A percentile compares a stretch with the other conserved stretches of the same genome.
Evolutionary conservation across 345 rosid species (phyloP).

Genomic region (Eucalyptus albens): DNA sequence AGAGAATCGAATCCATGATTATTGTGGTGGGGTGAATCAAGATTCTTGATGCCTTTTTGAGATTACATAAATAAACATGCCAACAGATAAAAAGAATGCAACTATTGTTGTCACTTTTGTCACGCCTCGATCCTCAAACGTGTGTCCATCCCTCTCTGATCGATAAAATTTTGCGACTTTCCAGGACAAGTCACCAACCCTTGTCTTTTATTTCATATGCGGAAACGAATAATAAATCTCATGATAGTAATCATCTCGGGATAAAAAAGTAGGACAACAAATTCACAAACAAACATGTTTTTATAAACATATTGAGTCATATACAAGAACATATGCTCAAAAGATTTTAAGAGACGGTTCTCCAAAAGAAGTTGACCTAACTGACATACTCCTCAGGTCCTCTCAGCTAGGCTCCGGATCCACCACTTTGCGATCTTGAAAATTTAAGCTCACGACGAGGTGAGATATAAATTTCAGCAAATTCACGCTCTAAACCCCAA

Average conservation of each 20-base stretch:
- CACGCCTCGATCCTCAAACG: rapidly evolving
- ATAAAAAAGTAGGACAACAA: too few species aligned
- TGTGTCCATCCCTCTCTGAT: too few species aligned
- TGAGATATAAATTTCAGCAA: too few species aligned
- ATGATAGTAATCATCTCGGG: rapidly evolving
- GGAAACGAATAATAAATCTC: rapidly evolving
- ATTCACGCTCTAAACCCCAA: rapidly evolving
- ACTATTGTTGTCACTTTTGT: neutral
- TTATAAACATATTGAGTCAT: too few species aligned
- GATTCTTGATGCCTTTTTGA: neutral
- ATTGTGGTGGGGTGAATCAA: neutral
- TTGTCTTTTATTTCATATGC: too few species aligned
- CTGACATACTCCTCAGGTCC: rapidly evolving
- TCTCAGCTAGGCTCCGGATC: too few species aligned
- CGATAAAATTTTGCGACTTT: too few species aligned
- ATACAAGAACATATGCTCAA: too few species aligned
- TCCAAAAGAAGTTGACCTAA: too few species aligned
- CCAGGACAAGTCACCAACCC: rapidly evolving
- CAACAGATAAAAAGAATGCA: neutral
- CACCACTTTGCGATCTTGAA: rapidly evolving
- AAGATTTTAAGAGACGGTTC: too few species aligned
- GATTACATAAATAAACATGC: neutral
- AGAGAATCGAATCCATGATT: neutral
- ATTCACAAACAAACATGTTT: too few species aligned
- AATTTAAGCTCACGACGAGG: too few species aligned